Evolutionary conservation across 805 yeast genomes (phyloP).

Genomic region (Priceomyces medius): DNA sequence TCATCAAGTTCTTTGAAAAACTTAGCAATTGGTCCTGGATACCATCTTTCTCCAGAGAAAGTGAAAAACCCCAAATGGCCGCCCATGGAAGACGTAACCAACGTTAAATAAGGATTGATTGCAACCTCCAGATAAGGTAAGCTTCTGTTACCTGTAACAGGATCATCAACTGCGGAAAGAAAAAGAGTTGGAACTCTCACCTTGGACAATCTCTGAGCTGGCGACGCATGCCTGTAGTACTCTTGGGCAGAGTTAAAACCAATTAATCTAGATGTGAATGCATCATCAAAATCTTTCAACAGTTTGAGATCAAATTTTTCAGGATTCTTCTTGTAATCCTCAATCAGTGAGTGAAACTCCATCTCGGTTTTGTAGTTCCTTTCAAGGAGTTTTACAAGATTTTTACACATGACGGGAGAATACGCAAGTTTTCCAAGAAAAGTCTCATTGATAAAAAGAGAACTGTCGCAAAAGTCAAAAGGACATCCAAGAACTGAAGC

Average conservation of each 20-base stretch:
- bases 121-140: constrained; percentile 51
- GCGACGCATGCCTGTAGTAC: constrained; percentile 66
- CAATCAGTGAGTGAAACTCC: constrained; percentile 20
- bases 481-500: constrained; percentile 65
- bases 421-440: constrained; percentile 38
- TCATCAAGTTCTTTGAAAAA: constrained; percentile 32
- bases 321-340: constrained; percentile 30
- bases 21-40: constrained; percentile 34
- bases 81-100: constrained; percentile 62
- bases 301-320: constrained; percentile 29
- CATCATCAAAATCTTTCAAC: constrained; percentile 58
- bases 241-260: constrained; percentile 63
- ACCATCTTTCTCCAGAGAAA: constrained; percentile 34
- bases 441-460: constrained; percentile 44
- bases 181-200: constrained; percentile 62
- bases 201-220: constrained; percentile 52
- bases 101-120: constrained; percentile 56
- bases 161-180: constrained; percentile 67
- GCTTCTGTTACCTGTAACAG: constrained; percentile 53
- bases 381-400: constrained; percentile 31
- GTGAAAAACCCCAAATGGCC: constrained; percentile 65
- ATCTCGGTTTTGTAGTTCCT: constrained; percentile 31
- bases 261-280: constrained; percentile 58
- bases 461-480: constrained; percentile 66
- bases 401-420: constrained; percentile 44